Conservation (phyloP, 2,329 filamentous ascomycete species). For the Fusarium virguliforme region DNA sequence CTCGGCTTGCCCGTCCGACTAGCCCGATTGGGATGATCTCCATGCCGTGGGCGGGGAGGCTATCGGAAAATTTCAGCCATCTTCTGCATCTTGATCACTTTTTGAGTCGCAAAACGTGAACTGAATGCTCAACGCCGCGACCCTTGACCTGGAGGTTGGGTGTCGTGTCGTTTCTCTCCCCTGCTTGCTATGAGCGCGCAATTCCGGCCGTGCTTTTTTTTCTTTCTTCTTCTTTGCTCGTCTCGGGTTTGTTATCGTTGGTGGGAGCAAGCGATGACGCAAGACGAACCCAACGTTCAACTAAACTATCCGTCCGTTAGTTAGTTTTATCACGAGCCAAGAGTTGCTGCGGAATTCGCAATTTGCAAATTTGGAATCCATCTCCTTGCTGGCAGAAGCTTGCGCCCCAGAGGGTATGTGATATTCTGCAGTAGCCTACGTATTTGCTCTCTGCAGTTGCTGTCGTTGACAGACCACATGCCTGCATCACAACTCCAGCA, state of each 20-base stretch:
- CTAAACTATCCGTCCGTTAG: neutral
- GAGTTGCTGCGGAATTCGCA: constrained; percentile 9
- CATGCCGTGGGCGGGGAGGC: constrained; percentile 39
- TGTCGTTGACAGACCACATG: constrained; percentile 13
- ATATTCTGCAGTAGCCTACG: neutral
- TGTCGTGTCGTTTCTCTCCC: neutral
- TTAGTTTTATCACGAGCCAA: neutral
- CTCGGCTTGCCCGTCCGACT: constrained; percentile 50
- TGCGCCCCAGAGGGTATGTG: neutral
- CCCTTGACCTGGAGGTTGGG: neutral
- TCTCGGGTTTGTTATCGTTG: constrained; percentile 8
- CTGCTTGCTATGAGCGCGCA: constrained; percentile 6
- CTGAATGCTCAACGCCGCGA: constrained; percentile 6
- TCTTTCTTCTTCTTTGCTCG: neutral
- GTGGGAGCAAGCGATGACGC: constrained; percentile 36
- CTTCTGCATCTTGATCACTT: constrained; percentile 10
- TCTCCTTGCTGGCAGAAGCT: constrained; percentile 5
- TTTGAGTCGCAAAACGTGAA: neutral
- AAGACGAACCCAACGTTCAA: neutral
- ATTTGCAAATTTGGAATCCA: constrained; percentile 2
- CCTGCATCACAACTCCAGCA: constrained; percentile 14
- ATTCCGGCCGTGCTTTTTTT: constrained; percentile 8
- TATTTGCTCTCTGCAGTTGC: constrained; percentile 9
- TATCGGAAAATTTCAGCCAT: constrained; percentile 47
- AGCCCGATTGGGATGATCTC: constrained; percentile 45